phyloP scores from a whole-genome alignment of 2,329 filamentous ascomycete species.

The Rhynchosporium graminicola region DNA sequence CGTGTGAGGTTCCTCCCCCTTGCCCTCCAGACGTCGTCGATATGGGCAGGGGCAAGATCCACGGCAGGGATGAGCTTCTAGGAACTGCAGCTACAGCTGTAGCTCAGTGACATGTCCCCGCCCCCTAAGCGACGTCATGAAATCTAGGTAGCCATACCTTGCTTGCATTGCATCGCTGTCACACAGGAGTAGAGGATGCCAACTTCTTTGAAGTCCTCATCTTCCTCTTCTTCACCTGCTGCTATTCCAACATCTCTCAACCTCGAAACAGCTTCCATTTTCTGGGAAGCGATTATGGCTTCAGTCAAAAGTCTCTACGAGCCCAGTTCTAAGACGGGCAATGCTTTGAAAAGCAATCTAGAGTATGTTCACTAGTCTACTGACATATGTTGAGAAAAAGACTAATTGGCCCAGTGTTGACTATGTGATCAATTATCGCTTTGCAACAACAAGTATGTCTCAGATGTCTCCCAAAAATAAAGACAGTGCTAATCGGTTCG shows the following conservation, averaged over 20 bases:
- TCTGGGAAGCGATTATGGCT: conserved; percentile 32
- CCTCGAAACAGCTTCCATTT: conserved; percentile 16
- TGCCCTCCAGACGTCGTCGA: not conserved
- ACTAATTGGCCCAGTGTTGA: conserved; percentile 61
- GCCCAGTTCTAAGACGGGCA: conserved; percentile 26
- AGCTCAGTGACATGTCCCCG: not conserved
- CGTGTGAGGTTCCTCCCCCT: not conserved
- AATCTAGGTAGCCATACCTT: not conserved
- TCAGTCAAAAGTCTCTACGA: conserved; percentile 34
- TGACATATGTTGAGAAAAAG: not conserved
- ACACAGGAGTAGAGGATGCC: conserved; percentile 17
- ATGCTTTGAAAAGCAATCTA: conserved; percentile 43
- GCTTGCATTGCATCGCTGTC: conserved; percentile 3
- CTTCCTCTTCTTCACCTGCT: conserved; percentile 14
- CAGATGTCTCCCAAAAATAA: conserved; percentile 14
- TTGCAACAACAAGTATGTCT: conserved; percentile 62
- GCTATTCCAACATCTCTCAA: conserved; percentile 13
- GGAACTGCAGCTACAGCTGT: not conserved
- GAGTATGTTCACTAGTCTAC: conserved; percentile 40
- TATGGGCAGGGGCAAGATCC: conserved; percentile 11
- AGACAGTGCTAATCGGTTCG: conserved; percentile 18
- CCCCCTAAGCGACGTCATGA: conserved; percentile 25
- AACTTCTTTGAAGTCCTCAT: conserved; percentile 20
- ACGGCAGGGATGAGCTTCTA: conserved; percentile 23
- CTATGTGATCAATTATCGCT: conserved; percentile 81